Conservation (phyloP, 768 basidiomycete species). For the Boletus vermiculosoides region DNA sequence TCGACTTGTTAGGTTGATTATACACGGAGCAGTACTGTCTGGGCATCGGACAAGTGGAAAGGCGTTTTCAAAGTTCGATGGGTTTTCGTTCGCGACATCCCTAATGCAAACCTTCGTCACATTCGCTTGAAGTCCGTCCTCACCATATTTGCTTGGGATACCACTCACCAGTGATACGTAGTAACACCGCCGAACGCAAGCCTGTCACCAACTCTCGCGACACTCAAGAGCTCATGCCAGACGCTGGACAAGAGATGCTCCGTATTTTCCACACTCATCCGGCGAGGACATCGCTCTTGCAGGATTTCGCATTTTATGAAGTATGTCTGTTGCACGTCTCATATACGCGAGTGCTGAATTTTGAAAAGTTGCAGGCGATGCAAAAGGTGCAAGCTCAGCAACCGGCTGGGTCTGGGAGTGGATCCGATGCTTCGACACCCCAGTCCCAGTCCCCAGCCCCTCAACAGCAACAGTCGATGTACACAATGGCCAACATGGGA, state of each 20-base stretch:
- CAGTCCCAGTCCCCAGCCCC: slow-evolving; percentile 42
- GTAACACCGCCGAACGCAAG: slow-evolving; percentile 97
- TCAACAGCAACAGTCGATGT: slow-evolving; percentile 48
- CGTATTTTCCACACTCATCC: slow-evolving; percentile 94
- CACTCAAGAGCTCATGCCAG: slow-evolving; percentile 93
- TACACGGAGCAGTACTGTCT: slow-evolving; percentile 90
- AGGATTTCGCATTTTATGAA: slow-evolving; percentile 93
- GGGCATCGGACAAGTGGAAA: slow-evolving; percentile 99
- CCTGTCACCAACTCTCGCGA: slow-evolving; percentile 98
- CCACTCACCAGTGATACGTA: slow-evolving; percentile 33
- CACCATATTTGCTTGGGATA: slow-evolving; percentile 1
- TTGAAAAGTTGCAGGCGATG: slow-evolving; percentile 72
- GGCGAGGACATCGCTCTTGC: slow-evolving; percentile 86
- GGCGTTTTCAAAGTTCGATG: slow-evolving; percentile 98
- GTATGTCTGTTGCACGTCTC: slow-evolving; percentile 38
- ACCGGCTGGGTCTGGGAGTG: slow-evolving; percentile 24
- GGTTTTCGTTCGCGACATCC: slow-evolving; percentile 96
- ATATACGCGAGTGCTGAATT: slow-evolving; percentile 5
- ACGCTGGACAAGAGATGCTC: slow-evolving; percentile 96
- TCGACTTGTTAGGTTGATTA: slow-evolving; percentile 70
- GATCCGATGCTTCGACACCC: slow-evolving; percentile 30
- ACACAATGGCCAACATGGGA: slow-evolving; percentile 39
- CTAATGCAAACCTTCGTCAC: slow-evolving; percentile 84
- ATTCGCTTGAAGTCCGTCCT: slow-evolving; percentile 72
- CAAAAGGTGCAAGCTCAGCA: slow-evolving; percentile 57